phyloP scores from a whole-genome alignment of 306 rosid species.

The Glycyrrhiza uralensis region DNA sequence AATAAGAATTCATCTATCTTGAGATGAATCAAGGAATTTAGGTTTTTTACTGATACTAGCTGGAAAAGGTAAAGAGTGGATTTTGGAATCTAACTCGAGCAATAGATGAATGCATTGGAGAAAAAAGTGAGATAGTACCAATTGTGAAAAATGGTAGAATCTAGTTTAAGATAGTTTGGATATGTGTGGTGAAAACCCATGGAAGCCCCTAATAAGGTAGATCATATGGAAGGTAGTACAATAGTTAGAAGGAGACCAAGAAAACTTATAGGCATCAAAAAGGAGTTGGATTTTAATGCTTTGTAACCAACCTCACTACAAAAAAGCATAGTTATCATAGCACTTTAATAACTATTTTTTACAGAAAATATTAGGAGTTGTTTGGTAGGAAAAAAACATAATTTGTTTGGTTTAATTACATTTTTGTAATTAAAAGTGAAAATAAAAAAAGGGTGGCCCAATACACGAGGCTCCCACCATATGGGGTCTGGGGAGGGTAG shows the following conservation, averaged over 20 bases:
- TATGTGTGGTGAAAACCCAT: neutral
- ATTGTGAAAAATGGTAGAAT: neutral
- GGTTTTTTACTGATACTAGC: neutral
- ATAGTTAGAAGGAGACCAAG: neutral
- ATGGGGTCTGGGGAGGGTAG: too few species aligned
- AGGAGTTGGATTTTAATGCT: neutral
- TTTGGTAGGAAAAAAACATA: neutral
- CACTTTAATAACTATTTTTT: neutral
- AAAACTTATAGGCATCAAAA: neutral
- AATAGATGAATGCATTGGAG: neutral
- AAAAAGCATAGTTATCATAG: neutral
- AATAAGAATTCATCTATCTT: neutral
- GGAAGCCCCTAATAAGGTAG: neutral
- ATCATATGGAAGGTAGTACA: neutral
- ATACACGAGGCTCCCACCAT: too few species aligned
- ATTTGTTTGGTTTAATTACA: too few species aligned
- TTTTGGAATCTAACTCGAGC: constrained; percentile 6
- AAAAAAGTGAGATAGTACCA: neutral
- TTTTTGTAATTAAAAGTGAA: too few species aligned
- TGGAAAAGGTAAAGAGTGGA: neutral
- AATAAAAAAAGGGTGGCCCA: too few species aligned
- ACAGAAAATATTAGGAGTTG: neutral
- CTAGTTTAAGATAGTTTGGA: neutral
- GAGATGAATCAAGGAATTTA: constrained; percentile 9
- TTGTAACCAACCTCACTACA: too few species aligned